Conservation (phyloP, 176 grass and related monocot species). For the Musa schizocarpa region DNA sequence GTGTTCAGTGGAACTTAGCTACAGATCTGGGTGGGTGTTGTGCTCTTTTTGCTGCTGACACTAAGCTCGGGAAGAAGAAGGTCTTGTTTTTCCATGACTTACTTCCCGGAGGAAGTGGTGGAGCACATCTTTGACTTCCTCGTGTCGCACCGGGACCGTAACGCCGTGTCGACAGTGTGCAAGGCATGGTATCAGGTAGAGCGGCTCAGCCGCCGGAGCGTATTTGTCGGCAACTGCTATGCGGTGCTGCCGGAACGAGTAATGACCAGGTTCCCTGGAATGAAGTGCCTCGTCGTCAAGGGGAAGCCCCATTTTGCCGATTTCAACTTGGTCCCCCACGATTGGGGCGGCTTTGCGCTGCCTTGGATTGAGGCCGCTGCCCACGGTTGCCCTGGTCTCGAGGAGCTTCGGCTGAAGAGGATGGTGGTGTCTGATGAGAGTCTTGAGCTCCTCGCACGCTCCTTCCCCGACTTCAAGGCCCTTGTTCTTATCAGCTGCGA, state of each 20-base stretch:
- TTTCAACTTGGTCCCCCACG: conserved; percentile 65
- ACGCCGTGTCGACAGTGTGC: conserved; percentile 62
- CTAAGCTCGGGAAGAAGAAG: conserved; percentile 1
- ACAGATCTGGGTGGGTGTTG: conserved; percentile 19
- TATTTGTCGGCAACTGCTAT: conserved; percentile 75
- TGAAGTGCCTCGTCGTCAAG: conserved; percentile 44
- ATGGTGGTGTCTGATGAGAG: conserved; percentile 64
- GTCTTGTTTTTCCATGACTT: conserved; percentile 38
- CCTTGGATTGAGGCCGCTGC: conserved; percentile 52
- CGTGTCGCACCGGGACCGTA: conserved; percentile 41
- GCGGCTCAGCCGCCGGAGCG: conserved; percentile 38
- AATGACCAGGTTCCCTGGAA: conserved; percentile 32
- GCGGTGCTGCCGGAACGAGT: conserved; percentile 28
- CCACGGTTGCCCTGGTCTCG: conserved; percentile 29
- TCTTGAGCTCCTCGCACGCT: conserved; percentile 49
- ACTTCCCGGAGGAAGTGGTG: conserved; percentile 79
- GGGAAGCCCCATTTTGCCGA: conserved; percentile 69
- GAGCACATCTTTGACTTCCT: conserved; percentile 83
- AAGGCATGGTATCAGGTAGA: conserved; percentile 65
- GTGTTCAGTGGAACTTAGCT: conserved; percentile 5
- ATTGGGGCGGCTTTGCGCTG: conserved; percentile 44
- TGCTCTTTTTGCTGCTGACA: not conserved
- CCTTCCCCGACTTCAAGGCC: conserved; percentile 43
- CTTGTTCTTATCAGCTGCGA: conserved; percentile 63
- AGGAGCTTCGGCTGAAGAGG: conserved; percentile 70